phyloP scores from a whole-genome alignment of 2,329 filamentous ascomycete genomes.

The Colletotrichum horii region DNA sequence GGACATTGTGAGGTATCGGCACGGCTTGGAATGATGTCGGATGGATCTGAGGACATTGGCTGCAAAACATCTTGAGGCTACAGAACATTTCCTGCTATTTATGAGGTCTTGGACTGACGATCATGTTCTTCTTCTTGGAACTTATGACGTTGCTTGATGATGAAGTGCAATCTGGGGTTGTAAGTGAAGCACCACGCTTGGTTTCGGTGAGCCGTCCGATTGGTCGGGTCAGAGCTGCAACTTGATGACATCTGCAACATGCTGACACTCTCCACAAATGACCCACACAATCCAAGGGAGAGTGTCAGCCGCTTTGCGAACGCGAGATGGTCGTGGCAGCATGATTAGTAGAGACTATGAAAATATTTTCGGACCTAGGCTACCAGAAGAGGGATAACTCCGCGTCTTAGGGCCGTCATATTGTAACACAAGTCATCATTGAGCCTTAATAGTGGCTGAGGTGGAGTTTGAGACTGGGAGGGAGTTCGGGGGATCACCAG shows the following conservation, averaged over 20 bases:
- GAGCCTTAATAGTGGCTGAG: not conserved
- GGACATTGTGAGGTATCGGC: not conserved
- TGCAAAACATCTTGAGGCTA: fast-evolving
- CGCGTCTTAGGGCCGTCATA: fast-evolving
- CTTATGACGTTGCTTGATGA: not conserved
- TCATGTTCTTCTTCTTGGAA: not conserved
- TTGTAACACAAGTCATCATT: not conserved
- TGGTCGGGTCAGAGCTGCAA: not conserved
- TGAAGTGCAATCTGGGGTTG: not conserved
- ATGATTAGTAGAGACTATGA: fast-evolving
- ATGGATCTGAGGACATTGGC: not conserved
- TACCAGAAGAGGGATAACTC: fast-evolving
- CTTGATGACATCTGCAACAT: not conserved
- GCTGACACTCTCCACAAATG: not conserved
- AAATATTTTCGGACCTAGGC: not conserved
- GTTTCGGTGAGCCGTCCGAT: not conserved
- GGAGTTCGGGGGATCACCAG: no score
- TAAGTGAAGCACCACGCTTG: not conserved
- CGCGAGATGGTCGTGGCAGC: fast-evolving
- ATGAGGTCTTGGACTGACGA: not conserved
- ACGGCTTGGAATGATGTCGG: not conserved
- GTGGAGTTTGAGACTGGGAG: not conserved
- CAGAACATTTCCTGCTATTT: not conserved
- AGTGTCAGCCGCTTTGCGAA: not conserved
- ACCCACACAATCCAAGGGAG: not conserved